Base-by-base conservation (phyloP, 495 filamentous ascomycete genomes). In the Cladorrhinum samala region DNA sequence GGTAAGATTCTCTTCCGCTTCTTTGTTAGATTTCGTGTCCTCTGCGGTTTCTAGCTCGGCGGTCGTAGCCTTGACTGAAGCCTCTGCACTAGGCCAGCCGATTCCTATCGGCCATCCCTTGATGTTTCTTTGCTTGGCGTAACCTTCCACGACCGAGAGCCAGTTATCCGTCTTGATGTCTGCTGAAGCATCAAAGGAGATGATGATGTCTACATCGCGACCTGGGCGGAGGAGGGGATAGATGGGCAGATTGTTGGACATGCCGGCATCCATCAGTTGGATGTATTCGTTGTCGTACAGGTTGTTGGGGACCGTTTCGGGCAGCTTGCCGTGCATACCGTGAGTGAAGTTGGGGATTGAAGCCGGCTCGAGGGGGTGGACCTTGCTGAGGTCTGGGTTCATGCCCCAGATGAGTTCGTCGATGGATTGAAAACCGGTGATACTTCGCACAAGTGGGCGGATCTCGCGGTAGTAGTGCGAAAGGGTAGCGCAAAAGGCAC, bases 401-500 rank as follows among this genome's bases (percentile, higher is more conserved):
- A 85, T 83, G 37, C 85, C 89, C 57, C 76, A 81, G n/a, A 97
- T 86, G 64, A 96, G 71, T n/a, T 82, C 81, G 61, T 96, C 91
- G n/a, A 96, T 73, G 17, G 84, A 80, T 19, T 74, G 74, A 53
- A 96, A 85, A 1, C 90, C 89, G 13, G 80, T 76, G 21, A 95
- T 74, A 16, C 82, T 82, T 54, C 78, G 81, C 17, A 96, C 68
- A 17, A 94, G 61, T 0, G 93, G 93, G 19, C 86, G 79, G 23
- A 97, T 79, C 67, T 98, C 93, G 53, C 87, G 88, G 68, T 96
- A 97, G 66, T 98, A 98, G 65, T 97, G 93, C 21, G 84, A 88
- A 2, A 98, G 74, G 0, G 93, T 95, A 0, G 93, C 93, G 61
- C 93, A 97, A 66, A 98, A 96, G 7, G 93, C 93, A 55, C 85